These are phyloP conservation scores for Fusarium sambucinum DNA, from an alignment of 2,329 filamentous ascomycete species.

Conservation along the genomic window DNA sequence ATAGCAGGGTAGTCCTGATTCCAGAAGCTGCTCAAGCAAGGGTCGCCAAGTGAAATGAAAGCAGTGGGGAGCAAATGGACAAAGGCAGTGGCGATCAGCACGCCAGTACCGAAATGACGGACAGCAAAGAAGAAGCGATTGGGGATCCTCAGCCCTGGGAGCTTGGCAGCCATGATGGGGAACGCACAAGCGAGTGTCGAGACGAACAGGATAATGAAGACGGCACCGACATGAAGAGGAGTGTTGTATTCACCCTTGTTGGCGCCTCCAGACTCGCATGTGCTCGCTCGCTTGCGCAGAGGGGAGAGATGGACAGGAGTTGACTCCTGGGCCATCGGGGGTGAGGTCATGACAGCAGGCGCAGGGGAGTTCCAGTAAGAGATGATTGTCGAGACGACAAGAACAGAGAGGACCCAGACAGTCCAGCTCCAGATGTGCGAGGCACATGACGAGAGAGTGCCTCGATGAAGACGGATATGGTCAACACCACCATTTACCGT, in stretches of 20 bases:
- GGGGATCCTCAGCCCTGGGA: slow-evolving; percentile 67
- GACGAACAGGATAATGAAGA: slow-evolving; percentile 63
- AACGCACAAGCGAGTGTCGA: slow-evolving; percentile 65
- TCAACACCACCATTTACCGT: slow-evolving; percentile 57
- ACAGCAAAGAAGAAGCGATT: slow-evolving; percentile 67
- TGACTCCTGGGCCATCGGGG: slow-evolving; percentile 20
- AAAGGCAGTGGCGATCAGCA: slow-evolving; percentile 80
- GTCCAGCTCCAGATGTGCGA: slow-evolving; percentile 56
- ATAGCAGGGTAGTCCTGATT: slow-evolving; percentile 80
- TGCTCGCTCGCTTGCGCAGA: slow-evolving; percentile 45
- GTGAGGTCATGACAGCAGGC: slow-evolving; percentile 1
- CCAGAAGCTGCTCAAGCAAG: slow-evolving; percentile 80
- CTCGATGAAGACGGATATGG: slow-evolving; percentile 52
- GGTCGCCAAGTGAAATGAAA: slow-evolving; percentile 71
- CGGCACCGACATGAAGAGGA: slow-evolving; percentile 68
- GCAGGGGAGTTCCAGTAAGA: slow-evolving; percentile 40
- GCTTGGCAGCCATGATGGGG: slow-evolving; percentile 65
- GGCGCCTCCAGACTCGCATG: slow-evolving; percentile 50
- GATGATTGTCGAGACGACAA: slow-evolving; percentile 53
- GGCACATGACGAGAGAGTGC: slow-evolving; percentile 48
- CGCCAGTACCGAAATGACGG: slow-evolving; percentile 81
- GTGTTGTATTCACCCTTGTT: slow-evolving; percentile 63
- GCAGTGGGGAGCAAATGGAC: slow-evolving; percentile 79
- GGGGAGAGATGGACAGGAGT: slow-evolving; percentile 27
- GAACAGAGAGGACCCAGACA: slow-evolving; percentile 58